phyloP scores from a whole-genome alignment of 768 basidiomycete species.

The Crepidotus variabilis region DNA sequence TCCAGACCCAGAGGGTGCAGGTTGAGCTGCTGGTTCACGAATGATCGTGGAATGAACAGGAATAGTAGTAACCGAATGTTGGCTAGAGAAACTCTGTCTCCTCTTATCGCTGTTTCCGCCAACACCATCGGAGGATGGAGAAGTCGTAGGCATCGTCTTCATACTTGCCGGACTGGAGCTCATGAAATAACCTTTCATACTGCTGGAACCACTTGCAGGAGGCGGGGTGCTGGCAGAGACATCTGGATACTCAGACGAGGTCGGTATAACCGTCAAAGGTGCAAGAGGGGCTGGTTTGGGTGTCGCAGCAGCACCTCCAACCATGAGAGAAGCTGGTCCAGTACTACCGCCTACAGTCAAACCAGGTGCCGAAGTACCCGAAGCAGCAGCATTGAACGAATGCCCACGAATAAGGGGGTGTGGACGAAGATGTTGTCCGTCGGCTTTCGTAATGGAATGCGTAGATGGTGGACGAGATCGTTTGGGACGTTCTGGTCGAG shows the following conservation, averaged over 20 bases:
- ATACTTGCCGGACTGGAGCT: conserved; percentile 33
- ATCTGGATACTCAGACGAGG: conserved; percentile 12
- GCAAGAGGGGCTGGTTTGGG: conserved; percentile 57
- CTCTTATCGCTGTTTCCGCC: conserved; percentile 11
- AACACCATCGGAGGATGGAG: conserved; percentile 22
- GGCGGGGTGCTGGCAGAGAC: conserved; percentile 33
- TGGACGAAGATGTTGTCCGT: conserved; percentile 46
- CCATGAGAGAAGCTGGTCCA: not conserved
- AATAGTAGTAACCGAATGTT: conserved; percentile 19
- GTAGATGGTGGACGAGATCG: conserved; percentile 62
- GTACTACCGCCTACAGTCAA: not conserved
- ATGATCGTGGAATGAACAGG: conserved; percentile 16
- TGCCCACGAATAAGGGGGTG: conserved; percentile 78
- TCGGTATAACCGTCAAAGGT: conserved; percentile 59
- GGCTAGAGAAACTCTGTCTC: conserved; percentile 34
- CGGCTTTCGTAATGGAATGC: conserved; percentile 45
- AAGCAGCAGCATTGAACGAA: conserved; percentile 26
- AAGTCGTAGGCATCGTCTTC: conserved; percentile 20
- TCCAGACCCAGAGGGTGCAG: not conserved
- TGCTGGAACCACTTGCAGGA: conserved; percentile 16
- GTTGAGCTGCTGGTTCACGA: conserved; percentile 6
- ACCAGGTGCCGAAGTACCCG: not conserved
- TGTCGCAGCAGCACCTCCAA: not conserved
- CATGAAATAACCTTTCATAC: conserved; percentile 16
- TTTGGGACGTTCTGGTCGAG: conserved; percentile 17